phyloP scores from a whole-genome alignment of 2,329 filamentous ascomycete genomes.

The Teratosphaeria pseudoeucalypti region DNA sequence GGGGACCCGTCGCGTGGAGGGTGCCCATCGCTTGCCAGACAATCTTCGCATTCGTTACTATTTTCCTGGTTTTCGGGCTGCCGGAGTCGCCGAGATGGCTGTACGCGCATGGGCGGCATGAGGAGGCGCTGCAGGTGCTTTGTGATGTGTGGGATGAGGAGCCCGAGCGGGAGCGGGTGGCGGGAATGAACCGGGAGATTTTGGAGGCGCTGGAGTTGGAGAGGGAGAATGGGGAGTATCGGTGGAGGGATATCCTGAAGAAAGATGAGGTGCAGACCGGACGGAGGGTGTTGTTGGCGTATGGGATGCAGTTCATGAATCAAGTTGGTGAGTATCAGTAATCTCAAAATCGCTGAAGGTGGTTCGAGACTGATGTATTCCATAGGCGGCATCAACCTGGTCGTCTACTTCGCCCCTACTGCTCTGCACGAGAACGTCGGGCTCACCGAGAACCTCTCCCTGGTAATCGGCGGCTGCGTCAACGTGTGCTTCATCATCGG shows the following conservation, averaged over 20 bases:
- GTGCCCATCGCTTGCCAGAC: slow-evolving; percentile 39
- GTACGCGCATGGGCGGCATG: slow-evolving; percentile 22
- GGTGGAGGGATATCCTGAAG: slow-evolving; percentile 30
- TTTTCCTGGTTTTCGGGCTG: slow-evolving; percentile 29
- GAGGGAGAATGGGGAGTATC: slow-evolving; percentile 28
- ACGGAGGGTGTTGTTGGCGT: slow-evolving; percentile 29
- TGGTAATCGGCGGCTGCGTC: slow-evolving; percentile 38
- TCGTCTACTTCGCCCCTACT: slow-evolving; percentile 30
- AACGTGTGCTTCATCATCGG: slow-evolving; percentile 33
- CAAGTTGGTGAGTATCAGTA: not conserved
- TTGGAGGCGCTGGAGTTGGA: slow-evolving; percentile 28
- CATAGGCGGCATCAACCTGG: slow-evolving; percentile 25
- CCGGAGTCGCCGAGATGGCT: slow-evolving; percentile 34
- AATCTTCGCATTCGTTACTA: slow-evolving; percentile 27
- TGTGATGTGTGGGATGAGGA: slow-evolving; percentile 24
- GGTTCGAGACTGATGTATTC: not conserved
- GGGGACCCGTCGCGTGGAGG: slow-evolving; percentile 37
- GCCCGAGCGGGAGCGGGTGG: slow-evolving; percentile 19
- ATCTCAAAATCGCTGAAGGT: not conserved
- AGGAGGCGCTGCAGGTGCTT: slow-evolving; percentile 24
- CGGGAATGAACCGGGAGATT: slow-evolving; percentile 25
- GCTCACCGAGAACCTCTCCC: slow-evolving; percentile 32
- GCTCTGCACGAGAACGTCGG: slow-evolving; percentile 39
- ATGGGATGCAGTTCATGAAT: slow-evolving; percentile 30
- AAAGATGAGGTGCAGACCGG: slow-evolving; percentile 31